phyloP scores from a whole-genome alignment of 2,329 filamentous ascomycete genomes.

The Neonectria faginata region DNA sequence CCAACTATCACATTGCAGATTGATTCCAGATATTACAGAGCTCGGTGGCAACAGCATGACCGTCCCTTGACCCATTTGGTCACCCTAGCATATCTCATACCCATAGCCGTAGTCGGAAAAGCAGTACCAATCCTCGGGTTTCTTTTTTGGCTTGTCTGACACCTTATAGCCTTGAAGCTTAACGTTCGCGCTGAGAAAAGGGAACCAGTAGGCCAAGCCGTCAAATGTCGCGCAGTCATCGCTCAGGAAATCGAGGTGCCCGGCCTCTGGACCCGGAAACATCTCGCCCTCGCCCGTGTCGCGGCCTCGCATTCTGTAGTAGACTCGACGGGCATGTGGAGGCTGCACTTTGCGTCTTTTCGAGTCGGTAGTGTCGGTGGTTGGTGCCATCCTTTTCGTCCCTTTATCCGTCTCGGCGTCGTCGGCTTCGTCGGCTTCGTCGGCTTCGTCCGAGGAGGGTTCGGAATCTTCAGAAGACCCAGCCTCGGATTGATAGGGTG shows the following conservation, averaged over 20 bases:
- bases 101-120: background rate
- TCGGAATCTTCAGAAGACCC: background rate
- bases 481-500: background rate
- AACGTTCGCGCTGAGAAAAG: background rate
- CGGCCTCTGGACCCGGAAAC: background rate
- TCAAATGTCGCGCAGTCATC: slow-evolving; percentile 13
- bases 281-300: slow-evolving; percentile 27
- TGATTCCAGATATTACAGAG: too few species aligned
- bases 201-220: slow-evolving; percentile 22
- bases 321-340: slow-evolving; percentile 21
- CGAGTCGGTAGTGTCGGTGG: background rate
- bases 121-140: background rate
- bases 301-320: slow-evolving; percentile 17
- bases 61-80: too few species aligned
- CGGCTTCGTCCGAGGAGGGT: background rate
- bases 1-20: too few species aligned
- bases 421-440: background rate
- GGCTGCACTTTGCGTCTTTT: slow-evolving; percentile 17
- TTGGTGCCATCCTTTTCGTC: background rate
- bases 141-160: slow-evolving; percentile 9
- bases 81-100: background rate
- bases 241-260: slow-evolving; percentile 24
- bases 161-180: slow-evolving; percentile 28
- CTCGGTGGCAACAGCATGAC: too few species aligned
- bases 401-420: background rate